These are phyloP conservation scores for Polytolypa hystricis DNA, from an alignment of 2,329 filamentous ascomycete genomes.

Conservation along the genomic window DNA sequence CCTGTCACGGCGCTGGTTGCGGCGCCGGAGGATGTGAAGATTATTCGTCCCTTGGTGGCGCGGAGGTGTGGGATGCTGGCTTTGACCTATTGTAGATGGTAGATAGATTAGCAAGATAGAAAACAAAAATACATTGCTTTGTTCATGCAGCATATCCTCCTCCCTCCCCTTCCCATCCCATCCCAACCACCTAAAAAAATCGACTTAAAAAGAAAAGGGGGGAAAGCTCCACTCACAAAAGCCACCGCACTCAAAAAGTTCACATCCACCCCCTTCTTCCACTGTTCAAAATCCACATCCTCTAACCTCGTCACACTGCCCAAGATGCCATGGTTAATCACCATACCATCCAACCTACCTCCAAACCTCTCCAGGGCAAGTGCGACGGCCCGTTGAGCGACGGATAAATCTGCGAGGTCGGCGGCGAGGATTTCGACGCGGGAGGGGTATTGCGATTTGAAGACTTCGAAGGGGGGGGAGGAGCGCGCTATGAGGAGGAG, in stretches of 20 bases:
- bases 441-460: conserved; percentile 42
- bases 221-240: conserved; percentile 47
- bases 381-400: conserved; percentile 52
- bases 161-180: neutral
- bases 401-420: conserved; percentile 43
- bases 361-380: conserved; percentile 56
- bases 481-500: conserved; percentile 49
- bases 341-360: conserved; percentile 60
- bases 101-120: too few species aligned
- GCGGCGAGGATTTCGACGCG: conserved; percentile 47
- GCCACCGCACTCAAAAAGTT: conserved; percentile 79
- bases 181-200: neutral
- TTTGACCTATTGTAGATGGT: conserved; percentile 50
- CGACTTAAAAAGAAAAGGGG: neutral
- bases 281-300: conserved; percentile 58
- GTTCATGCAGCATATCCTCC: neutral
- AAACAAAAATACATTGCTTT: too few species aligned
- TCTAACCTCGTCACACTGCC: conserved; percentile 62
- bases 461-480: conserved; percentile 40
- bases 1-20: conserved; percentile 53
- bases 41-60: conserved; percentile 55
- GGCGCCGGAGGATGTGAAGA: conserved; percentile 74
- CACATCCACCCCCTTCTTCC: conserved; percentile 64
- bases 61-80: conserved; percentile 60
- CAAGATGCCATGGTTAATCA: conserved; percentile 80